Evolutionary conservation across 2,329 filamentous ascomycete species (phyloP), one percentile per base, ranked within the genome.

Genomic region (Mycosphaerelloides madeirae): DNA sequence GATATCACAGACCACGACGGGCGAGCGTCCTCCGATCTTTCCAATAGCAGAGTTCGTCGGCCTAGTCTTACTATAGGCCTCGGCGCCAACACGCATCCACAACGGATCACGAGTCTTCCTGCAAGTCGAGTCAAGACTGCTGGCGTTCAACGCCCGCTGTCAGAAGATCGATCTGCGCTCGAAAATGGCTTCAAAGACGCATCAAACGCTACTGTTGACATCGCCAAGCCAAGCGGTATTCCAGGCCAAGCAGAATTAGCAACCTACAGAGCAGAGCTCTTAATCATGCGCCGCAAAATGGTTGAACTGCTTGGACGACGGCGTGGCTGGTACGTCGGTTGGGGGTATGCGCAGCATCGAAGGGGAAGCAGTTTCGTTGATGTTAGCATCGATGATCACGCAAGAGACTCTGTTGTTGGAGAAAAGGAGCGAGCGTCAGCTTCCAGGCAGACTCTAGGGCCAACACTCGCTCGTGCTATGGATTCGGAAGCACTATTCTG

Each of bases 251-350:
- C 94, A 60, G 85, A 94, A 43, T 72, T 97, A 18, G 87, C 90
- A 29, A 86, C 87, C 34, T 81, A 82, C 48, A 78, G 91, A 57
- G 91, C 87, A 5, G 88, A 95, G 59, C 74, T 97, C 2, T 84
- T 88, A 49, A 72, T 87, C 44, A 70, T 95, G 31, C 90, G 88
- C 7, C 77, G 91, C 43, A 87, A 86, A 50, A 78, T 93, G 4
- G 72, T 97, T 0, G 84, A 91, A 57, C 77, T 82, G 38, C 69
- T 88, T 36, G 90, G 87, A 2, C 80, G 79, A 58, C 78, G 79
- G 46, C 73, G 80, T 16, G 81, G 80, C 3, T 96, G 89, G 90
- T 78, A 73, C 40, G 80, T 87, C 51, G 87, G 84, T 0, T 94
- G 87, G 88, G 72, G 74, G 6, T 61, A 66, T 11, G 41, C 56